phyloP scores from a whole-genome alignment of 768 basidiomycete species.

The Tulasnella sp. region DNA sequence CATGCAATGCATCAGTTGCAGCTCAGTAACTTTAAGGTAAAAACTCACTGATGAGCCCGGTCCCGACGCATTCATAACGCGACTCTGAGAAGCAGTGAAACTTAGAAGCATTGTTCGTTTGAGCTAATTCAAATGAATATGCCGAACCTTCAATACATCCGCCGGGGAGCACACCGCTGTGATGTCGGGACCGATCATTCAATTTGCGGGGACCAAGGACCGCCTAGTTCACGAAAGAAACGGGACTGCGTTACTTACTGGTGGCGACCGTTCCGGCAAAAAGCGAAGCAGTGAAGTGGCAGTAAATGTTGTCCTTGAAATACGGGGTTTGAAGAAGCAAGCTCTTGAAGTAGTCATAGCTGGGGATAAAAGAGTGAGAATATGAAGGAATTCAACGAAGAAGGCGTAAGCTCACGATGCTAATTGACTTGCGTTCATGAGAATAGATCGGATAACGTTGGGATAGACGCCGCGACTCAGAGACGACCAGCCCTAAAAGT shows the following conservation, averaged over 20 bases:
- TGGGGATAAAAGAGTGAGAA: constrained; percentile 21
- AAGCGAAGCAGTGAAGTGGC: constrained; percentile 79
- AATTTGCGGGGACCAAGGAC: no score
- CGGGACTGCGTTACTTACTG: constrained; percentile 22
- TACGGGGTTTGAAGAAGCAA: constrained; percentile 59
- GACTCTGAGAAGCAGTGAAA: constrained; percentile 35
- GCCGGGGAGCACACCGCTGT: constrained; percentile 69
- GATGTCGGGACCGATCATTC: background rate
- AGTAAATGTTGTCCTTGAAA: constrained; percentile 70
- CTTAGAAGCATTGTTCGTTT: background rate
- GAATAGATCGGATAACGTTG: constrained; percentile 71
- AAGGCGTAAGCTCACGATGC: constrained; percentile 50
- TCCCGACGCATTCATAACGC: constrained; percentile 83
- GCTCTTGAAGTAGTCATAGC: constrained; percentile 87
- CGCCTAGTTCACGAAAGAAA: no score
- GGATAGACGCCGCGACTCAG: constrained; percentile 68
- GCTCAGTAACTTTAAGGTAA: background rate
- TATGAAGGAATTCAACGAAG: background rate
- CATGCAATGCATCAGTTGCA: background rate
- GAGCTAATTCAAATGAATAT: background rate
- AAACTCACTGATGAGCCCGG: constrained; percentile 58
- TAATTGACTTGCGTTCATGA: constrained; percentile 90
- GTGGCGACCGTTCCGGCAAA: constrained; percentile 88
- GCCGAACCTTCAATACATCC: constrained; percentile 61
- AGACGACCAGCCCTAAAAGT: constrained; percentile 46